phyloP scores from a whole-genome alignment of 768 basidiomycete genomes.

The Melanogaster broomeanus region DNA sequence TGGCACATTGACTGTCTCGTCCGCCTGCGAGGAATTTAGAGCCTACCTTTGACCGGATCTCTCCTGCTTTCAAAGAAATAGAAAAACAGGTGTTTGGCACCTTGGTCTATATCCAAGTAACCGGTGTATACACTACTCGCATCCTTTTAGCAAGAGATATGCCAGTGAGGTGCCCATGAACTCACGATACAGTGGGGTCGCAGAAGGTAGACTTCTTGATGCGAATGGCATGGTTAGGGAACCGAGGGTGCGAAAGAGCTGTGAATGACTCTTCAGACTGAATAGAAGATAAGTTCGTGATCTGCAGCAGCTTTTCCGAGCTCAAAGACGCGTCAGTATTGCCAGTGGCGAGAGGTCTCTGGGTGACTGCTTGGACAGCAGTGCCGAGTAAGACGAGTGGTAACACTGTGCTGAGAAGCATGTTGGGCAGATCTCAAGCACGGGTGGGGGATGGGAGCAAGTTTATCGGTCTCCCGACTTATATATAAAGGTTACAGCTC shows the following conservation, averaged over 20 bases:
- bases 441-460: background rate
- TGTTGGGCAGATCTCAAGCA: background rate
- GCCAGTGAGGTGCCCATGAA: background rate
- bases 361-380: conserved; percentile 2
- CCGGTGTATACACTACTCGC: conserved; percentile 44
- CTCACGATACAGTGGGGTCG: conserved; percentile 54
- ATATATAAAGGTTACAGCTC: too few relatives aligned
- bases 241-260: conserved; percentile 46
- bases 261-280: conserved; percentile 34
- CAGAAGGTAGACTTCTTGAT: conserved; percentile 65
- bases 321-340: background rate
- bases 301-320: conserved; percentile 1
- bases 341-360: conserved; percentile 4
- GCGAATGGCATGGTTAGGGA: conserved; percentile 55
- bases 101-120: conserved; percentile 48
- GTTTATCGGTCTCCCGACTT: background rate
- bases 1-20: background rate
- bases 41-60: conserved; percentile 40
- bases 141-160: background rate
- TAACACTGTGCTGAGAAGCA: conserved; percentile 6
- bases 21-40: background rate
- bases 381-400: conserved; percentile 3
- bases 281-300: conserved; percentile 26
- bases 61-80: conserved; percentile 63
- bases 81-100: conserved; percentile 55